These are phyloP conservation scores for Annona cherimola DNA, from an alignment of 164 flowering plant species.

Conservation along the genomic window DNA sequence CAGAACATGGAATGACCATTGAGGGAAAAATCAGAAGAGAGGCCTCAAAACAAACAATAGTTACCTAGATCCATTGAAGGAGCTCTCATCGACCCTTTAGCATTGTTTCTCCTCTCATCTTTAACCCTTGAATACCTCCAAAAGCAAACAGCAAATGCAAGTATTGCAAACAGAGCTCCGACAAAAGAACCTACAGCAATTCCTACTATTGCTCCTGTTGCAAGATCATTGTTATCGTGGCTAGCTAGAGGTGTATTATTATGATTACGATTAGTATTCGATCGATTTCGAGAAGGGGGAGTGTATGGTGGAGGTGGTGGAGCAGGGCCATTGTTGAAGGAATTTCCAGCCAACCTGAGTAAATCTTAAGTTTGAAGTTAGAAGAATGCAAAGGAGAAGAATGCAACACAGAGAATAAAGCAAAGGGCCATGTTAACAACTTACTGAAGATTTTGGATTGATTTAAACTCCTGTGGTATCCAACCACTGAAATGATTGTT, in stretches of 20 bases:
- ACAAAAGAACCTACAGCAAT: constrained; percentile 49
- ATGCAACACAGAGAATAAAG: constrained; percentile 1
- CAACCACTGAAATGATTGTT: constrained; percentile 80
- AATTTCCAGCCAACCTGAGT: constrained; percentile 76
- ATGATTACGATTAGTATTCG: constrained; percentile 33
- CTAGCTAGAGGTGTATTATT: constrained; percentile 28
- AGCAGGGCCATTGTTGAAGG: constrained; percentile 80
- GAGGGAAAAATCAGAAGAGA: neutral
- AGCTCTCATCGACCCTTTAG: constrained; percentile 40
- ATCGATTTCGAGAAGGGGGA: constrained; percentile 66
- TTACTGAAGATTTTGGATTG: constrained; percentile 68
- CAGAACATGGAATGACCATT: neutral
- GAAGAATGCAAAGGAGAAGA: constrained; percentile 3
- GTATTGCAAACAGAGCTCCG: constrained; percentile 28
- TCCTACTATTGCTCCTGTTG: constrained; percentile 56
- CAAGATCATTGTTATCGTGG: constrained; percentile 24
- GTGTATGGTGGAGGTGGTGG: constrained; percentile 83
- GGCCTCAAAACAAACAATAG: constrained; percentile 2
- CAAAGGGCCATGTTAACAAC: constrained; percentile 15
- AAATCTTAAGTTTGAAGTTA: constrained; percentile 10
- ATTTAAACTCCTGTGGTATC: constrained; percentile 71
- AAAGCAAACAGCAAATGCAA: constrained; percentile 52
- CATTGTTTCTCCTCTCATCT: constrained; percentile 31
- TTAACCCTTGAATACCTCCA: constrained; percentile 29
- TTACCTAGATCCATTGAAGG: constrained; percentile 40